A percentile compares a stretch with the other conserved stretches of the same genome.
phyloP scores from a whole-genome alignment of 78 protist genomes.

The Chrysochromulina tobinii region DNA sequence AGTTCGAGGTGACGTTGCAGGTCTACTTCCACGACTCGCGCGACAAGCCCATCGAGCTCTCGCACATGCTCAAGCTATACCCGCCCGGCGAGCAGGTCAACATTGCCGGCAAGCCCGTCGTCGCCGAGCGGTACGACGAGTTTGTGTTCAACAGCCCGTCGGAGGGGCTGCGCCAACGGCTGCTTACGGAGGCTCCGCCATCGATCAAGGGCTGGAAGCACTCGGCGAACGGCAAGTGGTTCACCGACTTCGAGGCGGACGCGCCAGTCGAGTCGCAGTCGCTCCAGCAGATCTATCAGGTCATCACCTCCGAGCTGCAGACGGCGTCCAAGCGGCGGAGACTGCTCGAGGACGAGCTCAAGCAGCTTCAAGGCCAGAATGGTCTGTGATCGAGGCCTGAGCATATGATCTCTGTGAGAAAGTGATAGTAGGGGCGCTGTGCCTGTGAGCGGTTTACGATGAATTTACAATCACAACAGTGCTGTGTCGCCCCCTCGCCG shows the following conservation, averaged over 20 bases:
- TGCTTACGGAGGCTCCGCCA: neutral
- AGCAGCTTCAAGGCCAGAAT: too few relatives aligned
- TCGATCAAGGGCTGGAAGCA: too few relatives aligned
- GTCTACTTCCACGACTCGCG: neutral
- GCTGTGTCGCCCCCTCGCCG: too few relatives aligned
- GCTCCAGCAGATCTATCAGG: neutral
- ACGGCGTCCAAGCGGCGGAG: neutral
- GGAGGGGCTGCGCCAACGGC: neutral
- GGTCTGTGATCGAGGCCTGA: too few relatives aligned
- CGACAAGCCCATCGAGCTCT: neutral
- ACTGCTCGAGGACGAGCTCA: neutral
- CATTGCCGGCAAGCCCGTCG: neutral
- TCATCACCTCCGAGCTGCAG: neutral
- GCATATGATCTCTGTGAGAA: too few relatives aligned
- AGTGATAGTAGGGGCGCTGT: too few relatives aligned
- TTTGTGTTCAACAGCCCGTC: neutral
- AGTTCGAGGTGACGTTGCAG: neutral
- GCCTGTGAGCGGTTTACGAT: too few relatives aligned
- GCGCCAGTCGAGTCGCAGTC: neutral
- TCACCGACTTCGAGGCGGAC: neutral
- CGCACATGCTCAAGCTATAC: neutral
- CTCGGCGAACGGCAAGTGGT: neutral
- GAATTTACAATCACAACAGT: too few relatives aligned
- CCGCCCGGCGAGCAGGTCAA: neutral
- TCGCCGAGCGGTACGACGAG: slow-evolving; percentile 1